phyloP scores from a whole-genome alignment of 2,329 filamentous ascomycete species.

The Penicillium hordei region DNA sequence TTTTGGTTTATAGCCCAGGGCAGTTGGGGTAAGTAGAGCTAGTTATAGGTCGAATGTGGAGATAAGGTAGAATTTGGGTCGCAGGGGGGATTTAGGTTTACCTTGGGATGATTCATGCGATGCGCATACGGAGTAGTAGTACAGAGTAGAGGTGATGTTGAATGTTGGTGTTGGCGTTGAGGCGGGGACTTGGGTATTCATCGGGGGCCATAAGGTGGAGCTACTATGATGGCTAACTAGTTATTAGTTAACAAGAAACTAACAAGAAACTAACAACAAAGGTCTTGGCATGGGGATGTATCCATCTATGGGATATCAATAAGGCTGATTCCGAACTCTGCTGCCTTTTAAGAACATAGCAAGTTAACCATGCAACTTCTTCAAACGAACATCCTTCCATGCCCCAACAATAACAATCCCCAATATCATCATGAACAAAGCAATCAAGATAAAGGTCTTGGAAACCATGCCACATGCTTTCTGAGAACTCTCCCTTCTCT shows the following conservation, averaged over 20 bases:
- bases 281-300: neutral
- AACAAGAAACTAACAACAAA: neutral
- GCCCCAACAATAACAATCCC: conserved; percentile 11
- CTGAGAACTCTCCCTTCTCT: conserved; percentile 1
- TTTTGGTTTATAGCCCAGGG: neutral
- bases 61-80: too few species aligned
- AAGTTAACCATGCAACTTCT: neutral
- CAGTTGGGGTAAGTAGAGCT: neutral
- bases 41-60: neutral
- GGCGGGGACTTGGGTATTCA: neutral
- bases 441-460: conserved; percentile 12
- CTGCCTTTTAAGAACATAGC: too few species aligned
- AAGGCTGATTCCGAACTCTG: neutral
- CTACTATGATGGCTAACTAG: neutral
- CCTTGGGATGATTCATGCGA: neutral
- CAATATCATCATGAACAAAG: conserved; percentile 15
- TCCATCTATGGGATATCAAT: neutral
- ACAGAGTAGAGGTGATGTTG: neutral
- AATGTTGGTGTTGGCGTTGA: neutral
- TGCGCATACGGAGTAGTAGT: neutral
- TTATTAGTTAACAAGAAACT: too few species aligned
- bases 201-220: neutral
- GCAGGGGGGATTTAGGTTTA: neutral
- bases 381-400: conserved; percentile 2
- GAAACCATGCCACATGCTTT: conserved; percentile 13